These are phyloP conservation scores for Astrothelium subdiscretum DNA, from an alignment of 495 filamentous ascomycete species.

Conservation along the genomic window DNA sequence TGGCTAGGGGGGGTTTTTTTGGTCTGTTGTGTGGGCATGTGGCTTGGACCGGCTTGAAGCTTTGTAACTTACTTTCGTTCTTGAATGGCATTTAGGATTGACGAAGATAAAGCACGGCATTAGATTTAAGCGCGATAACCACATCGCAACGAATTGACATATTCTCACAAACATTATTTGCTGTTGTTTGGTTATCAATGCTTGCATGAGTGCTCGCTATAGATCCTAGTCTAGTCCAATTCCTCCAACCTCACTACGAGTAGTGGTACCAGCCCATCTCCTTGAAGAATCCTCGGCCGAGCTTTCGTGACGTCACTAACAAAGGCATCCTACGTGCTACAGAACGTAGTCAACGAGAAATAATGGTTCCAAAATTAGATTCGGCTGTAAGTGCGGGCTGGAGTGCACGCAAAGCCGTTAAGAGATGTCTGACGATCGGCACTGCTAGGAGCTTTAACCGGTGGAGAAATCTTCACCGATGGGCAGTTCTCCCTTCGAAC, in stretches of 20 bases:
- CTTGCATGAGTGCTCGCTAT: too few species aligned
- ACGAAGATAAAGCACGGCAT: background rate
- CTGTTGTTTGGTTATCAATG: too few species aligned
- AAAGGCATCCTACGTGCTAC: background rate
- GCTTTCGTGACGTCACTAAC: background rate
- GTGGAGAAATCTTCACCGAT: background rate
- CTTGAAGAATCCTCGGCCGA: too few species aligned
- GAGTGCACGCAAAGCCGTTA: background rate
- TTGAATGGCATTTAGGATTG: background rate
- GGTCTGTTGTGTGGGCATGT: background rate
- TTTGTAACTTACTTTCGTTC: background rate
- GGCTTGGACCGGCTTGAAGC: background rate
- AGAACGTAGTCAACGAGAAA: background rate
- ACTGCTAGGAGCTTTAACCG: background rate
- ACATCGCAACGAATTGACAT: too few species aligned
- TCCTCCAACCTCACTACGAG: too few species aligned
- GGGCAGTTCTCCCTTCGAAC: background rate
- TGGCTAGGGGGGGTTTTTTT: slow-evolving; percentile 1
- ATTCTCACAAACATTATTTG: background rate
- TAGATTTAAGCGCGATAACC: too few species aligned
- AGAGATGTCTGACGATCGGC: background rate
- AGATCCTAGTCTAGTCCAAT: too few species aligned
- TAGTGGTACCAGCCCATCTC: too few species aligned
- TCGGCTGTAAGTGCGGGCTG: background rate
- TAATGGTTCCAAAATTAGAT: background rate